Conservation (phyloP, 2,329 filamentous ascomycete genomes). For the Geosmithia putterillii region DNA sequence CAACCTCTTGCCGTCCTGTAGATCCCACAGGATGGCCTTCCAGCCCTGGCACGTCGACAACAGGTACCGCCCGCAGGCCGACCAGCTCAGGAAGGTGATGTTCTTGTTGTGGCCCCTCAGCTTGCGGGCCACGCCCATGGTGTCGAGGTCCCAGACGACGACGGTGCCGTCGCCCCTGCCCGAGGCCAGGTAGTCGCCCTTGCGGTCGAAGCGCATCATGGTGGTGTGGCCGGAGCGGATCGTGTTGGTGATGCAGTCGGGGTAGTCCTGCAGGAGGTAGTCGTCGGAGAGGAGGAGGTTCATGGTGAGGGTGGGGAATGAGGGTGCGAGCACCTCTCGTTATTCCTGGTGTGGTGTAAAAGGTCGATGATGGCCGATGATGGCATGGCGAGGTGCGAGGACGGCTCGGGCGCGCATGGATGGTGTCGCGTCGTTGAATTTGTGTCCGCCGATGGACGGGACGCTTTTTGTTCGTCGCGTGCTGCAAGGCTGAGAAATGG, state of each 20-base stretch:
- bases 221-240: constrained; percentile 61
- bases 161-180: constrained; percentile 90
- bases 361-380: background rate
- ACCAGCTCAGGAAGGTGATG: constrained; percentile 94
- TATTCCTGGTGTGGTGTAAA: background rate
- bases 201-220: constrained; percentile 77
- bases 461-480: no score
- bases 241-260: constrained; percentile 77
- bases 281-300: constrained; percentile 50
- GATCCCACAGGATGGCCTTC: constrained; percentile 93
- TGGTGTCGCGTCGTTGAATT: background rate
- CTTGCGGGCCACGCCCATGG: constrained; percentile 91
- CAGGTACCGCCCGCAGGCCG: constrained; percentile 77
- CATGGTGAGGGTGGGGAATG: constrained; percentile 24
- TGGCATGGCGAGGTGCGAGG: background rate
- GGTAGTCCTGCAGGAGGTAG: constrained; percentile 66
- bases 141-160: constrained; percentile 94
- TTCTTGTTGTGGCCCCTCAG: constrained; percentile 85
- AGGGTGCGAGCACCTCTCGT: background rate
- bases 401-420: background rate
- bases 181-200: constrained; percentile 87
- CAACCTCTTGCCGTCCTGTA: constrained; percentile 55
- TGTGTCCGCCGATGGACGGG: no score
- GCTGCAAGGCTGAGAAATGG: constrained; percentile 19
- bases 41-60: constrained; percentile 91